phyloP scores from a whole-genome alignment of 345 rosid genomes.

The Limnanthes douglasii region DNA sequence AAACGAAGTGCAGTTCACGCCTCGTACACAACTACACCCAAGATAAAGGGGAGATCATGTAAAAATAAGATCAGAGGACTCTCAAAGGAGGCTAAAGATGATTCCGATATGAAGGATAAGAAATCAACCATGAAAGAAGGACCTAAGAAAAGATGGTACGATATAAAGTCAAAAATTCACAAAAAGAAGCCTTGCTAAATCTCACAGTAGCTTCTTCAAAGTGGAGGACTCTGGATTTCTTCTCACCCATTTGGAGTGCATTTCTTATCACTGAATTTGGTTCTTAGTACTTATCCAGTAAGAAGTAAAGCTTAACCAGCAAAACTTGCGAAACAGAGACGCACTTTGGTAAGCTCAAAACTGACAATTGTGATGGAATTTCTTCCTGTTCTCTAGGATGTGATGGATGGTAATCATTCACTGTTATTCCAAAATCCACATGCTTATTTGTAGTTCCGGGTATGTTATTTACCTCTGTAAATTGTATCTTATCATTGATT shows the following conservation, averaged over 20 bases:
- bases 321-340: neutral
- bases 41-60: constrained; percentile 51
- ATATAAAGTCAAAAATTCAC: constrained; percentile 65
- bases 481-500: too few relatives aligned
- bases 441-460: too few relatives aligned
- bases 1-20: constrained; percentile 77
- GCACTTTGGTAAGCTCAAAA: too few relatives aligned
- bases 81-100: constrained; percentile 50
- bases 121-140: constrained; percentile 36
- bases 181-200: constrained; percentile 87
- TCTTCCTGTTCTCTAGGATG: constrained; percentile 6
- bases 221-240: too few relatives aligned
- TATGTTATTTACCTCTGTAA: too few relatives aligned
- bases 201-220: too few relatives aligned
- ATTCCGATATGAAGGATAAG: constrained; percentile 39
- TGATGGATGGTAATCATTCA: constrained; percentile 10
- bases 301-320: neutral
- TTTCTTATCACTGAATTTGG: neutral
- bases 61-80: constrained; percentile 41
- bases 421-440: constrained; percentile 21
- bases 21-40: constrained; percentile 46
- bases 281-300: too few relatives aligned
- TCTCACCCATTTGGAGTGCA: neutral
- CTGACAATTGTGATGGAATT: constrained; percentile 1
- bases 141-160: constrained; percentile 77